Percentiles rank a stretch among this genome's conserved stretches.
These are phyloP conservation scores for Zasmidium citrigriseum DNA, from an alignment of 2,329 filamentous ascomycete genomes.

Conservation along the genomic window DNA sequence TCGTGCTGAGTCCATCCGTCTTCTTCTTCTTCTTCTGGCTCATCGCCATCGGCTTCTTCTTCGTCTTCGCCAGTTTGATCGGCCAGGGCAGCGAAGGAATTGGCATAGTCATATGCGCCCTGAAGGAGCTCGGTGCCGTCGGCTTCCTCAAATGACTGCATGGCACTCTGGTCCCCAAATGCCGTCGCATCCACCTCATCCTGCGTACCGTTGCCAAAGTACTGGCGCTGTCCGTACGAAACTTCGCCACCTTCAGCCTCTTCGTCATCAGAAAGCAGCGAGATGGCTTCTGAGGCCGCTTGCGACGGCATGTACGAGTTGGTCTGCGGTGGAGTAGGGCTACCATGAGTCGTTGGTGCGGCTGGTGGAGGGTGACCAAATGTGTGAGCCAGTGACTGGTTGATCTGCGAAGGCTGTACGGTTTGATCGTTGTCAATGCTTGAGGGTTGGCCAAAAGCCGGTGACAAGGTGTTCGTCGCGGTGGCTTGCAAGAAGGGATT, in stretches of 20 bases:
- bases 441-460: background rate
- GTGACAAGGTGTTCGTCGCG: background rate
- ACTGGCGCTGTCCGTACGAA: background rate
- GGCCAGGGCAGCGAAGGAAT: constrained; percentile 19
- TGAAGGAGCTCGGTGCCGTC: background rate
- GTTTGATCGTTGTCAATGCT: constrained; percentile 19
- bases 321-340: constrained; percentile 10
- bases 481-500: constrained; percentile 17
- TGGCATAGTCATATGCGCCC: constrained; percentile 12
- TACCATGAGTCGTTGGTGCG: constrained; percentile 4
- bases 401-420: constrained; percentile 24
- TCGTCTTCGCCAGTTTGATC: constrained; percentile 14
- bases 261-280: constrained; percentile 26
- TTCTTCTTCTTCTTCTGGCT: constrained; percentile 19
- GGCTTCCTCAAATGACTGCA: constrained; percentile 1
- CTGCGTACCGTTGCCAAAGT: constrained; percentile 4
- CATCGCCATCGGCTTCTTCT: constrained; percentile 15
- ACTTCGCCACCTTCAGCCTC: constrained; percentile 1
- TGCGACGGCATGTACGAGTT: constrained; percentile 22
- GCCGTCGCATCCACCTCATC: constrained; percentile 5
- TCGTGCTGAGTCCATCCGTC: constrained; percentile 9
- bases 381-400: constrained; percentile 22
- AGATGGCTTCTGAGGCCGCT: constrained; percentile 19
- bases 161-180: background rate
- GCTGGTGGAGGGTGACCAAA: constrained; percentile 18